phyloP scores from a whole-genome alignment of 306 rosid genomes.

The Lathyrus sativus region DNA sequence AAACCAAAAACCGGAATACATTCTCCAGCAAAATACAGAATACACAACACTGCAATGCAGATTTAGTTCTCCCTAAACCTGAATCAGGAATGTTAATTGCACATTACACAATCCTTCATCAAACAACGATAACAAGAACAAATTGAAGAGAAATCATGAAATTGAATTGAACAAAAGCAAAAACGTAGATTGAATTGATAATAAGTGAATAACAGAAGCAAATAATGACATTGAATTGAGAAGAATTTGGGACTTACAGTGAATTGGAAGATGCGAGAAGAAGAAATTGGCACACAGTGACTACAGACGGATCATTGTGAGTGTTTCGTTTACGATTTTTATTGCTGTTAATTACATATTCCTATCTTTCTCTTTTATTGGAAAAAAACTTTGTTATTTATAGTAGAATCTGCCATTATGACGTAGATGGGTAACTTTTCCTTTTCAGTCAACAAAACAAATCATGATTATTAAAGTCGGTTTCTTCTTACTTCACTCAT shows the following conservation, averaged over 20 bases:
- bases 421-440: too few relatives aligned
- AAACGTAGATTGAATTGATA: neutral
- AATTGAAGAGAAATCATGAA: neutral
- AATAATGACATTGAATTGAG: neutral
- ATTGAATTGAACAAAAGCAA: neutral
- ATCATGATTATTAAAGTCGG: too few relatives aligned
- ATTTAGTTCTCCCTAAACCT: slow-evolving; percentile 28
- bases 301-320: too few relatives aligned
- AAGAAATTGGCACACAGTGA: too few relatives aligned
- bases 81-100: slow-evolving; percentile 22
- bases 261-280: neutral
- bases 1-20: slow-evolving; percentile 24
- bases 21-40: slow-evolving; percentile 15
- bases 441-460: too few relatives aligned
- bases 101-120: neutral
- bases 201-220: neutral
- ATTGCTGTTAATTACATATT: too few relatives aligned
- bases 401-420: too few relatives aligned
- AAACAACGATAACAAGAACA: neutral
- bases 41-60: slow-evolving; percentile 27
- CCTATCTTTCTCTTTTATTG: too few relatives aligned
- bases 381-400: too few relatives aligned
- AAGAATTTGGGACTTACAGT: neutral
- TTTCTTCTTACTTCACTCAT: too few relatives aligned
- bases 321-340: too few relatives aligned